Percentiles rank a stretch among this genome's conserved stretches.
Conservation (phyloP, 768 basidiomycete species). For the Podaxis sp. region DNA sequence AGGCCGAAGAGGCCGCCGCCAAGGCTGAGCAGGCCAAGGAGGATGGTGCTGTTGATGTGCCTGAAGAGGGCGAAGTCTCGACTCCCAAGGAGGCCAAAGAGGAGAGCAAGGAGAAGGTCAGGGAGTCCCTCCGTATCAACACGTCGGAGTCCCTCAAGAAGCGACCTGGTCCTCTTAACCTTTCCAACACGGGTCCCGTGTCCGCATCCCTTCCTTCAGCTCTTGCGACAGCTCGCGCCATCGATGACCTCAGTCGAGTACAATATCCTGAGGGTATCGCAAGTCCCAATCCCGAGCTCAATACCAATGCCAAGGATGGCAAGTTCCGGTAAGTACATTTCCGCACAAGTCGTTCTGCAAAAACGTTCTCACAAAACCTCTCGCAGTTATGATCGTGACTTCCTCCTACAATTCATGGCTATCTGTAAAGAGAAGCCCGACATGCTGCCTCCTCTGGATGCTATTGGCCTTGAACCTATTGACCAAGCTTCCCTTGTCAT, state of each 20-base stretch:
- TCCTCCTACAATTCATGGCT: slow-evolving; percentile 94
- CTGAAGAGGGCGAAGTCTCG: slow-evolving; percentile 36
- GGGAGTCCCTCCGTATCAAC: slow-evolving; percentile 65
- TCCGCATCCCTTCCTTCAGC: slow-evolving; percentile 57
- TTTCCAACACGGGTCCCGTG: slow-evolving; percentile 50
- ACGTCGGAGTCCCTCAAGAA: slow-evolving; percentile 47
- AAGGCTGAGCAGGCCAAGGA: slow-evolving; percentile 31
- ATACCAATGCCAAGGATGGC: slow-evolving; percentile 77
- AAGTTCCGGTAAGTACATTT: slow-evolving; percentile 69
- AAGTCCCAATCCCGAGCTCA: slow-evolving; percentile 84
- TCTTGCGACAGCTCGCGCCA: slow-evolving; percentile 78
- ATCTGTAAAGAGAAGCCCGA: slow-evolving; percentile 96
- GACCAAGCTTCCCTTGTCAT: slow-evolving; percentile 51
- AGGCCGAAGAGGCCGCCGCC: slow-evolving; percentile 13
- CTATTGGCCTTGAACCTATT: slow-evolving; percentile 84
- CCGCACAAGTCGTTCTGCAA: neutral
- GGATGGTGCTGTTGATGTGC: slow-evolving; percentile 47
- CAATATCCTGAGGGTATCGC: slow-evolving; percentile 80
- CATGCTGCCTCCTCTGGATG: slow-evolving; percentile 82
- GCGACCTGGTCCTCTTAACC: slow-evolving; percentile 74
- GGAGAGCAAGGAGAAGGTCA: slow-evolving; percentile 42
- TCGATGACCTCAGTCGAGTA: slow-evolving; percentile 76
- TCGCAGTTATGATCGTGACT: slow-evolving; percentile 90
- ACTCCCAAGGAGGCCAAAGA: slow-evolving; percentile 36
- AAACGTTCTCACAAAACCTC: neutral